A percentile compares a stretch with the other conserved stretches of the same genome.
Conservation (phyloP, 108 stramenopile genomes). For the Seminavis robusta region DNA sequence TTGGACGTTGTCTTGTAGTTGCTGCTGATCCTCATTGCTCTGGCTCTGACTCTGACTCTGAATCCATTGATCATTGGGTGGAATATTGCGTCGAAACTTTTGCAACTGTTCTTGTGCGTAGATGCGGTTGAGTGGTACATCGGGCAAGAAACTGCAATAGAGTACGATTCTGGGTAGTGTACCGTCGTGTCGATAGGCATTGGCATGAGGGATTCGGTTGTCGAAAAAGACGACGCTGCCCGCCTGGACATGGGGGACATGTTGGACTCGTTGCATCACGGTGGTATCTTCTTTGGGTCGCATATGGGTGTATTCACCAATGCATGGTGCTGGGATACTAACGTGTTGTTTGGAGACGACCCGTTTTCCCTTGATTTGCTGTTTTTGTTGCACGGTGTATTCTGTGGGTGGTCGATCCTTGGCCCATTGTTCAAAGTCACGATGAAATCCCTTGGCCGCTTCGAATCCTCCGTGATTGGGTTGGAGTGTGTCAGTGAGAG, state of each 20-base stretch:
- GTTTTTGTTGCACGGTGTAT: not conserved
- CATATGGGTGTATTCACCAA: slow-evolving; percentile 91
- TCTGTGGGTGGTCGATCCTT: slow-evolving; percentile 24
- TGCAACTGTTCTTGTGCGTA: slow-evolving; percentile 71
- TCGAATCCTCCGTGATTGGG: slow-evolving; percentile 91
- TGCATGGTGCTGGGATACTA: slow-evolving; percentile 47
- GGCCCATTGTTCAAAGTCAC: slow-evolving; percentile 76
- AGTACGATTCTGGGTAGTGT: slow-evolving; percentile 69
- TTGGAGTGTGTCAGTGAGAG: slow-evolving; percentile 71
- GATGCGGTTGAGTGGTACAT: slow-evolving; percentile 64
- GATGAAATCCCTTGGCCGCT: slow-evolving; percentile 87
- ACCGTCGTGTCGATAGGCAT: slow-evolving; percentile 70
- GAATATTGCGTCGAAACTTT: slow-evolving; percentile 23
- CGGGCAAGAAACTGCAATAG: slow-evolving; percentile 87
- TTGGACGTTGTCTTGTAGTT: too few relatives aligned
- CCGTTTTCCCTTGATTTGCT: slow-evolving; percentile 4
- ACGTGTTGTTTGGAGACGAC: not conserved
- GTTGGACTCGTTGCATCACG: slow-evolving; percentile 62
- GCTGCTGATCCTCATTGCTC: too few relatives aligned
- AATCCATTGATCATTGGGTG: slow-evolving; percentile 67
- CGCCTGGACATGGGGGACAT: slow-evolving; percentile 77
- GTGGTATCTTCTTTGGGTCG: slow-evolving; percentile 77
- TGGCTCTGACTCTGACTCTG: too few relatives aligned
- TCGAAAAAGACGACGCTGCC: slow-evolving; percentile 91
- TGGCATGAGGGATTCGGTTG: slow-evolving; percentile 89